Evolutionary conservation across 2,329 filamentous ascomycete species (phyloP).

Genomic region (Ophiostoma perfectum): DNA sequence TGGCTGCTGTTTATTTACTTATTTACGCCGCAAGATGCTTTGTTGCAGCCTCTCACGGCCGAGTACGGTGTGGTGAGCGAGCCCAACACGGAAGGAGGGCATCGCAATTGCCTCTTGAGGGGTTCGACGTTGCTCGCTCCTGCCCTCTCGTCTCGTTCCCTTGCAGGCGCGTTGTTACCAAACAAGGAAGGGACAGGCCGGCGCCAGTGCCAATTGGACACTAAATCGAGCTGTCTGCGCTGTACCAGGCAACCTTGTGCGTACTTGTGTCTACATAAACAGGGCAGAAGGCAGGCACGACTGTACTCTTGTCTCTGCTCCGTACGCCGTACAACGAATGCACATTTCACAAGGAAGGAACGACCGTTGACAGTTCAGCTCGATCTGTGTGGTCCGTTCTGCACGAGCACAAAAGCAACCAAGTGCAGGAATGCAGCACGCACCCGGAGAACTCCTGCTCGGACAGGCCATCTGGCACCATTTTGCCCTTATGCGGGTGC

Average conservation of each 20-base stretch:
- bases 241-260: not conserved
- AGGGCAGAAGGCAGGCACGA: not conserved
- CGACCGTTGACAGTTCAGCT: not conserved
- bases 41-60: not conserved
- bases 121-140: not conserved
- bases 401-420: not conserved
- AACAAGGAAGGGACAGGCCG: conserved; percentile 7
- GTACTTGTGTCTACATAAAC: not conserved
- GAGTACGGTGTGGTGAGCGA: too few relatives aligned
- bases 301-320: too few relatives aligned
- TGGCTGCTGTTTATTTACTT: not conserved
- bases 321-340: not conserved
- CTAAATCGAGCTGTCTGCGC: not conserved
- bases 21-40: not conserved
- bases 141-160: not conserved
- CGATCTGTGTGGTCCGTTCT: not conserved
- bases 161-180: not conserved
- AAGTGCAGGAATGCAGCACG: not conserved
- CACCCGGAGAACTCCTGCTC: not conserved
- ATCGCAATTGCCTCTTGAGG: not conserved
- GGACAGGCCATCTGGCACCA: not conserved
- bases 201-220: not conserved
- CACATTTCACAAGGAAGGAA: not conserved
- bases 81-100: not conserved
- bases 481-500: not conserved